Base-by-base conservation (phyloP, 371 early-diverging fungal genomes). In the Saksenaea oblongispora region DNA sequence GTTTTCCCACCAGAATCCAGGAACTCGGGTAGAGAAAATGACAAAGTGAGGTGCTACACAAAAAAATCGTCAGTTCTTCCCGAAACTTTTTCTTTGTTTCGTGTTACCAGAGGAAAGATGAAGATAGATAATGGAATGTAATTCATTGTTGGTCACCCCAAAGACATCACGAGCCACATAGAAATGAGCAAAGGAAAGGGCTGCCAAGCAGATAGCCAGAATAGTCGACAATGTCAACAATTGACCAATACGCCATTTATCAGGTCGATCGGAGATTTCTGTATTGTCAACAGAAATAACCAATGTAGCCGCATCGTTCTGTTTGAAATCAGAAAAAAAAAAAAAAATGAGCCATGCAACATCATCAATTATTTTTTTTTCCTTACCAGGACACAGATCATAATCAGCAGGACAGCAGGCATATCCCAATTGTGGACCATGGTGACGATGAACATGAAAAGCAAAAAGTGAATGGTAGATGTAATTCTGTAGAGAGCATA, bases 401-500 rank as follows among this genome's bases (percentile, higher is more conserved):
- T 74, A 71, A 95, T 90, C 31, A 96, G 80, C 24, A 95, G 84
- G 14, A 87, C 81, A 41, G 91, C 89, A 66, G 93, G 91, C 82
- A 96, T 86, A 22, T 84, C 78, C 90, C 93, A 95, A 69, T 91
- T 82, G 69, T 85, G 89, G 18, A 82, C 89, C 39, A 93, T 70
- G 27, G 93, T 89, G 47, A 94, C 84, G 71, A 93, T 88, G 79
- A 95, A 95, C 88, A 96, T 94, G 83, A 96, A 96, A 51, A 94
- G 63, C 84, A 95, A 74, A 66, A 96, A 94, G 78, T 96, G 96
- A 62, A 96, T 88, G 9, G 95, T 96, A 3, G 95, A 94, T 11
- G 95, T 89, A 73, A 96, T 96, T 69, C 96, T 89, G 74, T 95
- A 96, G 66, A 96, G 84, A 58, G 95, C 93, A 78, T 95, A 95